A percentile compares a stretch with the other conserved stretches of the same genome.
Conservation (phyloP, 2,329 filamentous ascomycete species). For the Furcasterigmium furcatum region DNA sequence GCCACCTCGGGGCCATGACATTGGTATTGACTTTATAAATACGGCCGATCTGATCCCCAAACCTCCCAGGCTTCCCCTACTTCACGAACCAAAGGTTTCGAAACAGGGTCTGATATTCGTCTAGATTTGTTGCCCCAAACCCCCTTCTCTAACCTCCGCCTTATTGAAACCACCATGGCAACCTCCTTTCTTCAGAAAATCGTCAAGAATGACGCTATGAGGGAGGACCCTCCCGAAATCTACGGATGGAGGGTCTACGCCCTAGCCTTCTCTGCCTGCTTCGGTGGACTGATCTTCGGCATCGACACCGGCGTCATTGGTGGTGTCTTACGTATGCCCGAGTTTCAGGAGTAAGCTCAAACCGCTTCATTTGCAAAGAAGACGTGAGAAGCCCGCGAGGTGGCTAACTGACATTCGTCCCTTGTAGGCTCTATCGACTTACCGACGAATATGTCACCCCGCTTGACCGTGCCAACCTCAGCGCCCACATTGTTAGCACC, state of each 20-base stretch:
- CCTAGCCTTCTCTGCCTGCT: conserved; percentile 10
- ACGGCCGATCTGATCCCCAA: too few relatives aligned
- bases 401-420: too few relatives aligned
- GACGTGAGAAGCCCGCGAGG: neutral
- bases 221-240: conserved; percentile 11
- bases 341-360: conserved; percentile 13
- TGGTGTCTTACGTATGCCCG: conserved; percentile 18
- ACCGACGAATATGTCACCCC: conserved; percentile 4
- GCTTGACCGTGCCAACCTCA: conserved; percentile 11
- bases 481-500: conserved; percentile 13
- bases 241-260: conserved; percentile 11
- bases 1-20: too few relatives aligned
- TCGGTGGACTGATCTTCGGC: conserved; percentile 13
- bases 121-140: too few relatives aligned
- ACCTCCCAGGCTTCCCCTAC: too few relatives aligned
- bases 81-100: too few relatives aligned
- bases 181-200: conserved; percentile 7
- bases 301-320: conserved; percentile 22
- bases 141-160: too few relatives aligned
- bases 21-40: too few relatives aligned
- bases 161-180: conserved; percentile 6
- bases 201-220: conserved; percentile 12
- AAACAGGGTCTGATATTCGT: too few relatives aligned
- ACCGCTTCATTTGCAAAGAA: neutral
- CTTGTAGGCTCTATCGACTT: conserved; percentile 1